These are phyloP conservation scores for Coemansia sp. DNA, from an alignment of 192 early-diverging fungal species.

Conservation along the genomic window DNA sequence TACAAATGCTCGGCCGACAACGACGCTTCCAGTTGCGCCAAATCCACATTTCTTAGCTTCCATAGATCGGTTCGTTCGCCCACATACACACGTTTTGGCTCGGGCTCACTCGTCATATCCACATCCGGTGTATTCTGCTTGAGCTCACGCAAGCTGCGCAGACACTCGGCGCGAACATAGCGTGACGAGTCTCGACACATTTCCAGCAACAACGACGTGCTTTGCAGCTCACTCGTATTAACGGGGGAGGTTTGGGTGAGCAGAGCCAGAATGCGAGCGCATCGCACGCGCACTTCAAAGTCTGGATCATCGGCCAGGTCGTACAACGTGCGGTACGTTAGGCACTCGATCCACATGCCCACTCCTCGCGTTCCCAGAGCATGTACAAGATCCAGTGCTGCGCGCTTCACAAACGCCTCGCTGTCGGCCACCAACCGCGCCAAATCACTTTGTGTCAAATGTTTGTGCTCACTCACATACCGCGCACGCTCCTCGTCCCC, in stretches of 20 bases:
- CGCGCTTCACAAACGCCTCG: conserved; percentile 51
- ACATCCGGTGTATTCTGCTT: conserved; percentile 1
- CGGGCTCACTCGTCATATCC: not conserved
- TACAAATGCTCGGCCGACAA: conserved; percentile 47
- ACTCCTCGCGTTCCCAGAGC: conserved; percentile 8
- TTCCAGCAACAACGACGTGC: conserved; percentile 30
- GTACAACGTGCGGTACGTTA: conserved; percentile 18
- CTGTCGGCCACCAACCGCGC: conserved; percentile 24
- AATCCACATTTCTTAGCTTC: conserved; percentile 30
- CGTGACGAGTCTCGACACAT: conserved; percentile 49
- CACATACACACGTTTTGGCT: not conserved
- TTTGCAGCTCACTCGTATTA: conserved; percentile 6
- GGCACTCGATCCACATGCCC: conserved; percentile 22
- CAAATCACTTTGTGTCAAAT: not conserved
- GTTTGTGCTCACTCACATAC: not conserved
- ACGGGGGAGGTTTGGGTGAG: conserved; percentile 4
- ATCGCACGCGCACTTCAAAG: conserved; percentile 52
- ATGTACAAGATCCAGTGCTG: conserved; percentile 27
- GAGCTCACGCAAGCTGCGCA: conserved; percentile 23
- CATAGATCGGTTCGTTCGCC: conserved; percentile 5
- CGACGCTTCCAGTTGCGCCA: conserved; percentile 24
- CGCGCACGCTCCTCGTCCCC: not conserved
- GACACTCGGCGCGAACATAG: conserved; percentile 42
- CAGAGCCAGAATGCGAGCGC: conserved; percentile 16
- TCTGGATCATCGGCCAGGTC: conserved; percentile 34